phyloP scores from a whole-genome alignment of 208 protist genomes.

The Borovskyia barvae region DNA sequence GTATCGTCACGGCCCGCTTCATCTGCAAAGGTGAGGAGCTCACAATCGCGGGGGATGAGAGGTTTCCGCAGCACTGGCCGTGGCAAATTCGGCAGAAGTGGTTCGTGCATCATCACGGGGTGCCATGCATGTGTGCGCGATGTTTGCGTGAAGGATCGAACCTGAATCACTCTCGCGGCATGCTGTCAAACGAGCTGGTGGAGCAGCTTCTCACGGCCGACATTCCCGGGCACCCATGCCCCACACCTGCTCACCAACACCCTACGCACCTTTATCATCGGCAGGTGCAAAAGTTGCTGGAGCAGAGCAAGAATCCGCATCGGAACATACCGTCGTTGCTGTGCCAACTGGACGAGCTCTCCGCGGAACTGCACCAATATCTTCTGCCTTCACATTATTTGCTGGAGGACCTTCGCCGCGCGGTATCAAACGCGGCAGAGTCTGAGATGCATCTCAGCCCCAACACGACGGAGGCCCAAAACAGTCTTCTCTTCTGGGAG shows the following conservation, averaged over 20 bases:
- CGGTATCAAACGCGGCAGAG: conserved; percentile 20
- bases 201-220: conserved; percentile 49
- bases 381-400: conserved; percentile 42
- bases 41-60: conserved; percentile 27
- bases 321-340: conserved; percentile 4
- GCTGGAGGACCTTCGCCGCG: conserved; percentile 37
- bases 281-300: conserved; percentile 23
- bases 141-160: conserved; percentile 32
- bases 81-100: conserved; percentile 50
- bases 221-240: conserved; percentile 10
- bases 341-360: conserved; percentile 5
- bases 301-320: conserved; percentile 8
- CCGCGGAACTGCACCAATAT: conserved; percentile 16
- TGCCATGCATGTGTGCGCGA: conserved; percentile 36
- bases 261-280: conserved; percentile 44
- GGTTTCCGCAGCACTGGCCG: conserved; percentile 52
- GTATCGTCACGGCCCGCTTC: conserved; percentile 38
- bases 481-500: conserved; percentile 38
- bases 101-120: conserved; percentile 36
- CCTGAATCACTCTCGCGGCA: conserved; percentile 31
- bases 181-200: conserved; percentile 32
- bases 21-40: conserved; percentile 61
- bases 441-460: conserved; percentile 6
- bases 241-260: conserved; percentile 15
- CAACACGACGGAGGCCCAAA: conserved; percentile 5